phyloP scores from a whole-genome alignment of 1,284 basidiomycete species.

The Ustilago shanxiensis region DNA sequence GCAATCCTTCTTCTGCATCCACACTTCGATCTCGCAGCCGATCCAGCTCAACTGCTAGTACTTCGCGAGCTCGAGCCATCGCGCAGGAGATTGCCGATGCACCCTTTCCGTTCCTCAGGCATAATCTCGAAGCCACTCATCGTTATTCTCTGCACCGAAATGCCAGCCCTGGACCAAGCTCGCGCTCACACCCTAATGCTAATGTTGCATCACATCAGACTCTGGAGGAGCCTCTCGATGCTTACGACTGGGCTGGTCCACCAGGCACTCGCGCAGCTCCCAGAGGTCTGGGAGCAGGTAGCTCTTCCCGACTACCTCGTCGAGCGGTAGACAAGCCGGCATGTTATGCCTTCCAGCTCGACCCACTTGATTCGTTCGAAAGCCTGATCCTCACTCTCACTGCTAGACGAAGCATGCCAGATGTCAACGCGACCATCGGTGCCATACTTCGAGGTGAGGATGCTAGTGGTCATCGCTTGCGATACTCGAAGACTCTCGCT shows the following conservation, averaged over 20 bases:
- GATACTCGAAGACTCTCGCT: constrained; percentile 53
- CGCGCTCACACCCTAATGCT: not conserved
- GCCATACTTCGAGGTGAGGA: constrained; percentile 35
- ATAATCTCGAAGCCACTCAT: constrained; percentile 34
- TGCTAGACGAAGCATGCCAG: constrained; percentile 17
- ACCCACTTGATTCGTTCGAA: constrained; percentile 61
- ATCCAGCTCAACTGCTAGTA: constrained; percentile 30
- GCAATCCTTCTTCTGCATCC: constrained; percentile 28
- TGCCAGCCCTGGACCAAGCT: not conserved
- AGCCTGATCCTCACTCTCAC: constrained; percentile 56
- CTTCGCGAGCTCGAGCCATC: constrained; percentile 43
- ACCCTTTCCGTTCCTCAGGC: constrained; percentile 41
- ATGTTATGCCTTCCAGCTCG: constrained; percentile 59
- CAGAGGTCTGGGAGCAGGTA: not conserved
- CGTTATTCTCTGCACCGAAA: constrained; percentile 18
- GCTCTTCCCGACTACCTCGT: constrained; percentile 1
- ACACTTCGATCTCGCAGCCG: constrained; percentile 19
- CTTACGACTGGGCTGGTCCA: constrained; percentile 56
- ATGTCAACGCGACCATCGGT: constrained; percentile 22
- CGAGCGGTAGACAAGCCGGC: constrained; percentile 30
- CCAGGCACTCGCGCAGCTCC: constrained; percentile 22
- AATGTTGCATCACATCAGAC: constrained; percentile 2
- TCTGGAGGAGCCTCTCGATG: constrained; percentile 40
- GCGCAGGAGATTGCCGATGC: constrained; percentile 41
- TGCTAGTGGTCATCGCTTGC: constrained; percentile 21